These are phyloP conservation scores for Candida alai DNA, from an alignment of 805 yeast species.

Conservation along the genomic window DNA sequence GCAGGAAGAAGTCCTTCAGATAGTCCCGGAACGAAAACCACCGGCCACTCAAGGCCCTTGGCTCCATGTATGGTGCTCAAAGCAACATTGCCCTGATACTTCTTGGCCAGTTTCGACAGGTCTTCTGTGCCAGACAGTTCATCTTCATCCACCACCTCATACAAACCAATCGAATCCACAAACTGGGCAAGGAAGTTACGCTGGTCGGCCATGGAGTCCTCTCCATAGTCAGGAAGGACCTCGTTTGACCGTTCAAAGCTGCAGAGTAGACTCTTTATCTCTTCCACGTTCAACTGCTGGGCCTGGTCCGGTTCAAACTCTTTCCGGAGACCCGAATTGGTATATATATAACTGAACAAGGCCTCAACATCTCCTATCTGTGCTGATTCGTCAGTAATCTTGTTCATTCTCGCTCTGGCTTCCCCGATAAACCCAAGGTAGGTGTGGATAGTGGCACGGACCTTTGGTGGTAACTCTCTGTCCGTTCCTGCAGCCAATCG, in stretches of 20 bases:
- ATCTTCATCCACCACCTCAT: conserved; percentile 24
- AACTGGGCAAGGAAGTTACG: conserved; percentile 22
- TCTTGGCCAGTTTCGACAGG: conserved; percentile 3
- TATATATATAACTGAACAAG: conserved; percentile 24
- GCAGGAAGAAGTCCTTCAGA: conserved; percentile 67
- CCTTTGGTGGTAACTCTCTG: conserved; percentile 1
- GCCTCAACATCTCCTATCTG: conserved; percentile 2
- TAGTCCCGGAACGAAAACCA: conserved; percentile 77
- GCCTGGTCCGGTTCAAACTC: conserved; percentile 28
- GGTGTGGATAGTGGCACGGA: conserved; percentile 4
- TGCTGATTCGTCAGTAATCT: conserved; percentile 8
- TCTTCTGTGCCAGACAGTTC: conserved; percentile 2
- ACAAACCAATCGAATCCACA: conserved; percentile 31
- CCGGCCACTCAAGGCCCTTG: conserved; percentile 94
- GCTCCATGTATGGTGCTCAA: conserved; percentile 88
- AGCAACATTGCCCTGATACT: conserved; percentile 25
- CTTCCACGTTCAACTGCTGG: conserved; percentile 33
- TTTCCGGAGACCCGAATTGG: conserved; percentile 24
- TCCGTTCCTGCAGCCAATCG: conserved; percentile 1
- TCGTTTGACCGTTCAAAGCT: conserved; percentile 33
- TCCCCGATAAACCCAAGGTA: conserved; percentile 25
- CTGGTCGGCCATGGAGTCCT: conserved; percentile 12
- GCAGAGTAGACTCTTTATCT: conserved; percentile 34
- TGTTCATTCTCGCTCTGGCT: conserved; percentile 13
- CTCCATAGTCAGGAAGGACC: conserved; percentile 12